Percentiles rank a stretch among this genome's conserved stretches.
phyloP scores from a whole-genome alignment of 164 flowering plant genomes.

The Kalanchoe fedtschenkoi region DNA sequence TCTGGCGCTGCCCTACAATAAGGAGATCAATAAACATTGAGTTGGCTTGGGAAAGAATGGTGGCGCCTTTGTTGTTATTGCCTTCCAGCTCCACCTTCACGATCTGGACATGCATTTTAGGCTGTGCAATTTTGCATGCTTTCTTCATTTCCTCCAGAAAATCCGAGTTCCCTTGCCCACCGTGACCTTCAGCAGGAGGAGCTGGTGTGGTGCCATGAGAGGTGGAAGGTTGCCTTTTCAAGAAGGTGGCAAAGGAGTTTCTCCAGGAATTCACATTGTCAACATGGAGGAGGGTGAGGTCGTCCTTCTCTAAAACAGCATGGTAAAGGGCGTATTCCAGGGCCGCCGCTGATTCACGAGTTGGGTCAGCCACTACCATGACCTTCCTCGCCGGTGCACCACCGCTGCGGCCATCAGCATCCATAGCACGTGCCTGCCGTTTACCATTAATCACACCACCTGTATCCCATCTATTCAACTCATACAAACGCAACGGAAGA shows the following conservation, averaged over 20 bases:
- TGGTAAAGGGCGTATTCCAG: constrained; percentile 57
- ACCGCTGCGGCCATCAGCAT: not conserved
- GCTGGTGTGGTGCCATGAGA: not conserved
- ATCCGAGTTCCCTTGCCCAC: constrained; percentile 20
- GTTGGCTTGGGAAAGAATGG: constrained; percentile 27
- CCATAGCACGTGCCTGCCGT: constrained; percentile 11
- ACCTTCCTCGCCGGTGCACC: constrained; percentile 20
- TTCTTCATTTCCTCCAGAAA: constrained; percentile 51
- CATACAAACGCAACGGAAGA: not conserved
- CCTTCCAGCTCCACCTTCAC: constrained; percentile 41
- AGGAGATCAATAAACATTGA: constrained; percentile 35
- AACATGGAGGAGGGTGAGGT: constrained; percentile 48
- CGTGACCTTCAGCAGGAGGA: constrained; percentile 4
- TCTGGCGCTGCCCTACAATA: constrained; percentile 55
- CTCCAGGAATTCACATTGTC: constrained; percentile 29
- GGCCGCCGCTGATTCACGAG: constrained; percentile 49
- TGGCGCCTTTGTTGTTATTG: constrained; percentile 40
- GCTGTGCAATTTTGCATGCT: constrained; percentile 32
- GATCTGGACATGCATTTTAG: constrained; percentile 30
- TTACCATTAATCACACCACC: constrained; percentile 8
- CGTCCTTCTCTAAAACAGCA: constrained; percentile 41
- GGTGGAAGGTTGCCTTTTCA: constrained; percentile 17
- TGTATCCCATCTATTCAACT: not conserved
- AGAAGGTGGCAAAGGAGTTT: constrained; percentile 28
- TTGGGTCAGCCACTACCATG: constrained; percentile 56